Evolutionary conservation across 2,329 filamentous ascomycete genomes (phyloP), one percentile per base, ranked within the genome.

Genomic region (Fusarium subtropicale): DNA sequence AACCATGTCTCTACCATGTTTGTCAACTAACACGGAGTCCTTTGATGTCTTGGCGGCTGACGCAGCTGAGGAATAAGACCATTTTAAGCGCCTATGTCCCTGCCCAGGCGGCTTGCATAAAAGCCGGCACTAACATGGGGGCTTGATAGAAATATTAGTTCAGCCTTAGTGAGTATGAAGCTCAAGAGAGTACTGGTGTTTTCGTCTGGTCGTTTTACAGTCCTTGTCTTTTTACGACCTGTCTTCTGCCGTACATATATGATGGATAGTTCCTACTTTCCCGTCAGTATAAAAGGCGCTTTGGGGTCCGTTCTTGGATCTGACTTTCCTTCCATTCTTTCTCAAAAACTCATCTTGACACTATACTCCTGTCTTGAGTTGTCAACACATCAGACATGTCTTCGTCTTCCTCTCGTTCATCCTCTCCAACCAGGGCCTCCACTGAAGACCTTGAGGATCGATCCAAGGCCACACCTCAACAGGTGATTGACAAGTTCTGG

Each of bases 401-500:
- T 3, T 41, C 45, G 4, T 56, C 50, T 5, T 42, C 63, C 20
- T 69, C 66, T 48, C 55, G 66, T 22, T 53, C 66, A 34, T 47
- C 66, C 3, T 69, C 66, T 8, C 18, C 56, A 26, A 36, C 12
- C 41, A 54, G 44, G 20, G n/a, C 53, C 18, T 30, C 44, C 18
- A 22, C 41, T 42, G 31, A 46, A 30, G 51, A 70, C 38, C 41
- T 71, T 22, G 63, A 36, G 8, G 71, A 73, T 10, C 62, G 71
- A 84, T 61, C 60, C 9, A 74, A 86, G 59, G 85, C 87, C 72
- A 80, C 88, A 10, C 91, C 91, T 0, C 92, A 94, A 76, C 85
- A 88, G 60, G 85, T 83, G 28, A 87, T 94, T 59, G 87, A 92
- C 69, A 86, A 91, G 64, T 93, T 93, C 75, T 94, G 91, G 92